These are phyloP conservation scores for Aspergillus persii DNA, from an alignment of 2,329 filamentous ascomycete species.

Conservation along the genomic window DNA sequence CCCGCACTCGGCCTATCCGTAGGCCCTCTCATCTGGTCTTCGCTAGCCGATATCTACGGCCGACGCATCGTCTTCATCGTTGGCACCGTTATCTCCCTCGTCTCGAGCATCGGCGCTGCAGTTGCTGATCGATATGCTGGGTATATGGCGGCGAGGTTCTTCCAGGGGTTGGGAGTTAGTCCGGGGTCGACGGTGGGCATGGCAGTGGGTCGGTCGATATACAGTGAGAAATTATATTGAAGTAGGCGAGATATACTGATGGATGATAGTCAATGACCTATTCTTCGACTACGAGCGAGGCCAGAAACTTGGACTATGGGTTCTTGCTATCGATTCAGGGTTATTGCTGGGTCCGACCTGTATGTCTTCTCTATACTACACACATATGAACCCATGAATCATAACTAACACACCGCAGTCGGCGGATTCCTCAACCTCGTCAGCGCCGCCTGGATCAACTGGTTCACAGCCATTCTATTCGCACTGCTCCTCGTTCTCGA, in stretches of 20 bases:
- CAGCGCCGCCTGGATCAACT: slow-evolving; percentile 53
- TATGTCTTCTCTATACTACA: slow-evolving; percentile 22
- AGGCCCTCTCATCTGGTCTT: slow-evolving; percentile 53
- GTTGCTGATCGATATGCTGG: slow-evolving; percentile 43
- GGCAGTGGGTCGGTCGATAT: slow-evolving; percentile 40
- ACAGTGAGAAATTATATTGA: neutral
- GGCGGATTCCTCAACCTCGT: slow-evolving; percentile 53
- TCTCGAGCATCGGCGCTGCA: slow-evolving; percentile 44
- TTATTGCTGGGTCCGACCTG: slow-evolving; percentile 50
- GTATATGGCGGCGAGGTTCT: slow-evolving; percentile 60
- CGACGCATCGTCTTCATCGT: slow-evolving; percentile 51
- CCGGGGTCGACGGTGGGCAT: slow-evolving; percentile 56
- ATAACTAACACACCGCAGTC: slow-evolving; percentile 29
- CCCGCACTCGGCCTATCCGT: slow-evolving; percentile 51
- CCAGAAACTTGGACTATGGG: slow-evolving; percentile 57
- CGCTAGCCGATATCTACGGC: slow-evolving; percentile 53
- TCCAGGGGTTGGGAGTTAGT: slow-evolving; percentile 56
- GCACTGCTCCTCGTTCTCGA: slow-evolving; percentile 49
- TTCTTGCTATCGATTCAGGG: slow-evolving; percentile 55
- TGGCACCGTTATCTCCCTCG: slow-evolving; percentile 43
- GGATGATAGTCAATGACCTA: slow-evolving; percentile 48
- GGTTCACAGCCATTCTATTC: slow-evolving; percentile 56
- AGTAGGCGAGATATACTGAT: neutral
- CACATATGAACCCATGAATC: neutral
- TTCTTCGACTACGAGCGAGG: slow-evolving; percentile 59